Evolutionary conservation across 2,329 filamentous ascomycete species (phyloP), one percentile per base, ranked within the genome.

Genomic region (Emergomyces orientalis): DNA sequence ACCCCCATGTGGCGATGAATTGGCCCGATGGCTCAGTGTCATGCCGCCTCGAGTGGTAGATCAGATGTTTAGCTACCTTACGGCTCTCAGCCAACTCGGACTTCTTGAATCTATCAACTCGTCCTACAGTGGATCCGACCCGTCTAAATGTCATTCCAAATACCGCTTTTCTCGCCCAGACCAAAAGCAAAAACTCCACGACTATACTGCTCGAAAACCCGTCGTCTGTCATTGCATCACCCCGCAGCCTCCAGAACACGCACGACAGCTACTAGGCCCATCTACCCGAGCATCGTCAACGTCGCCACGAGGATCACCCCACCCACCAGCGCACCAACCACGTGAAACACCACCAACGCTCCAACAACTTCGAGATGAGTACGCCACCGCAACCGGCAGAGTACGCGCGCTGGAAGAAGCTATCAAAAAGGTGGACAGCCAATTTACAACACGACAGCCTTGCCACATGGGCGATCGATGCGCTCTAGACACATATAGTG

Each of bases 31-130:
- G 63, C 60, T 65, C 19, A 51, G 59, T 14, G 62, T 65, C 32
- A 65, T 65, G 59, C 63, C 63, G 17, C 52, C 62, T 34, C 58
- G 59, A 32, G 62, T 65, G 19, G 63, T 65, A n/a, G 63, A 63
- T 43, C 62, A 65, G 49, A 65, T 65, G 63, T 63, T 65, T 52
- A 57, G 54, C 8, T 65, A 65, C 41, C 47, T 65, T 30, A 49
- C 45, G 3, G 19, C 59, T 30, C 32, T 65, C 22, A 30, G 30
- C 32, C 49, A 47, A 62, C n/a, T 19, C 1, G 43, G 34, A 11
- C 32, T 6, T 19, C 27, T 7, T 17, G 49, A 30, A 57, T 41
- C 54, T 14, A 9, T 51, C 47, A 51, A 51, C 6, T 27, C 47
- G 19, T 51, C 30, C 19, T 25, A 14, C 22, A 22, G 6, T 41